Conservation (phyloP, 1,284 basidiomycete species). For the Malassezia restricta region DNA sequence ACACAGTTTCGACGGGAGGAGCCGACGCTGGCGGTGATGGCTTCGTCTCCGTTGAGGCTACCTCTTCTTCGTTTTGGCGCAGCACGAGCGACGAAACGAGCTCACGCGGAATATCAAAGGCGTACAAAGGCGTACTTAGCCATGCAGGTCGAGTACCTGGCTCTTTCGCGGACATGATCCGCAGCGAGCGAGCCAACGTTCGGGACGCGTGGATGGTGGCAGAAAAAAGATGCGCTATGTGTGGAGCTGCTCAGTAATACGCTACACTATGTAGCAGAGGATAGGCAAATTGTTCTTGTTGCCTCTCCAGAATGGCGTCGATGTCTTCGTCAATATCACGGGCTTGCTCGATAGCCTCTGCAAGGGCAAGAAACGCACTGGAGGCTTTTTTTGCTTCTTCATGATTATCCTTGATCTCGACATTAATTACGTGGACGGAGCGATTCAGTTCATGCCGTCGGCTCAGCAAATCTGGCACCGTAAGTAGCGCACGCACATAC, state of each 20-base stretch:
- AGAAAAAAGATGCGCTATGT: neutral
- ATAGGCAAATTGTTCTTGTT: constrained; percentile 83
- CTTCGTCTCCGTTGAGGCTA: neutral
- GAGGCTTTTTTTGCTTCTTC: constrained; percentile 94
- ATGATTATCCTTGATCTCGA: constrained; percentile 98
- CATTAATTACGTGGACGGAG: constrained; percentile 89
- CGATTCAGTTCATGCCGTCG: constrained; percentile 84
- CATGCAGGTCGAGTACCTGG: neutral
- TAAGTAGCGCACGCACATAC: constrained; percentile 50
- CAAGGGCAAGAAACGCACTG: constrained; percentile 86
- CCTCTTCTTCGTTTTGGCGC: constrained; percentile 10
- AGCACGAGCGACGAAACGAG: constrained; percentile 19
- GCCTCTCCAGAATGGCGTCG: constrained; percentile 65
- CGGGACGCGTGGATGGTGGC: neutral
- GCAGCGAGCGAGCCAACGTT: neutral
- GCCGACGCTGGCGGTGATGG: neutral
- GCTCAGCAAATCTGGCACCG: constrained; percentile 61
- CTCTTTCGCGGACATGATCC: neutral
- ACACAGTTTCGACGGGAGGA: neutral
- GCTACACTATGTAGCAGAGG: constrained; percentile 67
- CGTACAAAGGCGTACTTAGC: constrained; percentile 25
- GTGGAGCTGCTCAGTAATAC: constrained; percentile 22
- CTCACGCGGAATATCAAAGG: constrained; percentile 22
- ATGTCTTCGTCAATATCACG: constrained; percentile 84
- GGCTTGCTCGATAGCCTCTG: constrained; percentile 63